Conservation (phyloP, 2,329 filamentous ascomycete species). For the Colletotrichum salicis region DNA sequence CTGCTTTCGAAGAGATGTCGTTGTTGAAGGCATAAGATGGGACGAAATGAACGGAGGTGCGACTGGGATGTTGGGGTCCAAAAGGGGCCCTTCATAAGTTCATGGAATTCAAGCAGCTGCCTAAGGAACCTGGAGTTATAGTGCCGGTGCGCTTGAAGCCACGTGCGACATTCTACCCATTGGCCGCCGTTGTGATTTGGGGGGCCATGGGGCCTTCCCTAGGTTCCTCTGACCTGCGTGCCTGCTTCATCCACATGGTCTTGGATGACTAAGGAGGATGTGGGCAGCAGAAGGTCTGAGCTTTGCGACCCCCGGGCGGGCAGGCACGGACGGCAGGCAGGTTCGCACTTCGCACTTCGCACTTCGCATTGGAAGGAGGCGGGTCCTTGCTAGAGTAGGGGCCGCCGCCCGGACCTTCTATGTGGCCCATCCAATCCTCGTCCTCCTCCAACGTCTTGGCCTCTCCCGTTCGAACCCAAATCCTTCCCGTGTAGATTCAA, state of each 20-base stretch:
- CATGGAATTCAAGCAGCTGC: not conserved
- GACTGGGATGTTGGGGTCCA: not conserved
- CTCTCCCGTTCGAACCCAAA: not conserved
- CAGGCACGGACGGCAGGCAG: not conserved
- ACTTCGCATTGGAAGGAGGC: not conserved
- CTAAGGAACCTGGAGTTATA: not conserved
- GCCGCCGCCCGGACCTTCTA: not conserved
- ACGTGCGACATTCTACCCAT: not conserved
- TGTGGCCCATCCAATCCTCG: not conserved
- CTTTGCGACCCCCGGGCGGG: not conserved
- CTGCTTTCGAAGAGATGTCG: not conserved
- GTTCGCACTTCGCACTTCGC: not conserved
- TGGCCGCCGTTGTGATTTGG: not conserved
- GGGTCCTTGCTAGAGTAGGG: not conserved
- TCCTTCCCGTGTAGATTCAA: not conserved
- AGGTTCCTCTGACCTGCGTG: too few species aligned
- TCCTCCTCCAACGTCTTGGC: not conserved
- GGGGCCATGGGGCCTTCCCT: not conserved
- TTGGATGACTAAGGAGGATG: not conserved
- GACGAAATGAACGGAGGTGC: not conserved
- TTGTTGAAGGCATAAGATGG: not conserved
- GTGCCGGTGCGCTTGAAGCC: not conserved
- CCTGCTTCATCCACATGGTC: too few species aligned
- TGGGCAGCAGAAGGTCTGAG: not conserved
- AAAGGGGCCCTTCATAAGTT: not conserved